phyloP scores from a whole-genome alignment of 2,329 filamentous ascomycete genomes.

The Neofusicoccum umdonicola region DNA sequence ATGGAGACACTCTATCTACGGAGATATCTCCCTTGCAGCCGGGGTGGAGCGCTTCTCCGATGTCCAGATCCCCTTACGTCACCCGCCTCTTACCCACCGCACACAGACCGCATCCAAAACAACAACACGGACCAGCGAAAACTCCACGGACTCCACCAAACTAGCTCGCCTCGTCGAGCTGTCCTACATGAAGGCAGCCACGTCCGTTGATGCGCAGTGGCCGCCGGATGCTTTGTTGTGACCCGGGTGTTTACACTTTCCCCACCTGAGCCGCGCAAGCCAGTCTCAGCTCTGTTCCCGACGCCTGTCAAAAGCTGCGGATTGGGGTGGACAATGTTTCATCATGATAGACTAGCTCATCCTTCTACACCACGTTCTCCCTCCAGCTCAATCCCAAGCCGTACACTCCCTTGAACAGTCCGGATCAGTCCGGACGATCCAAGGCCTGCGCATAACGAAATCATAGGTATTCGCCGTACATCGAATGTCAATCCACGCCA shows the following conservation, averaged over 20 bases:
- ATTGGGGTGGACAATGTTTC: background rate
- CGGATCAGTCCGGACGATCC: background rate
- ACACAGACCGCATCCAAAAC: background rate
- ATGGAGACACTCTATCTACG: background rate
- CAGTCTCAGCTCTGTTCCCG: background rate
- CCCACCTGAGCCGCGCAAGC: background rate
- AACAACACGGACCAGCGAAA: background rate
- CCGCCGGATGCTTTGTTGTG: background rate
- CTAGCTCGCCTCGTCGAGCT: background rate
- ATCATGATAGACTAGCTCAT: background rate
- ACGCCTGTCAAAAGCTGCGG: background rate
- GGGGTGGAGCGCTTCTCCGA: background rate
- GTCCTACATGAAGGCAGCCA: background rate
- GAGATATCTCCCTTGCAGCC: conserved; percentile 8
- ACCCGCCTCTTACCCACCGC: background rate
- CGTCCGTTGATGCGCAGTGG: background rate
- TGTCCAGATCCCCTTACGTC: conserved; percentile 6
- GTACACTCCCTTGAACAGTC: background rate
- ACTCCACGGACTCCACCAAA: background rate
- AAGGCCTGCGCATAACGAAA: background rate
- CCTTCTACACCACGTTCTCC: background rate
- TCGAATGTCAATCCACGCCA: background rate
- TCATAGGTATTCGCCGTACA: background rate
- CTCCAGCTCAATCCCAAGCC: background rate
- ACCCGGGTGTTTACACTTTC: background rate